Percentiles rank a stretch among this genome's conserved stretches.
Conservation (phyloP, 2,329 filamentous ascomycete species). For the Thielaviopsis populi region DNA sequence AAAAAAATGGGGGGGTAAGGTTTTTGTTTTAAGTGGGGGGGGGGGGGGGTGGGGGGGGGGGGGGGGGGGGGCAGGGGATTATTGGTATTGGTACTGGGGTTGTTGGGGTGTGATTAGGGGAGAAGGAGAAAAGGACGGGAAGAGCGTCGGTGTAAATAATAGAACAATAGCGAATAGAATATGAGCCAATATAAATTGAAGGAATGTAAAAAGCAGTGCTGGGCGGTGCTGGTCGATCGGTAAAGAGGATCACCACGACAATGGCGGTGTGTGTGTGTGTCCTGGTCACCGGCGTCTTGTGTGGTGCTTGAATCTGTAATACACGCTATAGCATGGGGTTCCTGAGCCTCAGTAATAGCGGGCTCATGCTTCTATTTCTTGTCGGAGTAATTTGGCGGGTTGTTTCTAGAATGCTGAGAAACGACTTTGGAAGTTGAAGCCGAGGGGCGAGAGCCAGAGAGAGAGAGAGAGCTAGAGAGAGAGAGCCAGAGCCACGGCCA, state of each 20-base stretch:
- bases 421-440: no score
- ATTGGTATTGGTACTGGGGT: no score
- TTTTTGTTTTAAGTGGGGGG: background rate
- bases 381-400: background rate
- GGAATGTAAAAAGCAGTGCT: background rate
- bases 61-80: conserved; percentile 57
- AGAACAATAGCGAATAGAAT: background rate
- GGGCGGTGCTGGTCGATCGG: background rate
- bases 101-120: background rate
- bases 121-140: background rate
- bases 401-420: background rate
- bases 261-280: background rate
- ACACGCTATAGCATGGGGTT: background rate
- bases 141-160: background rate
- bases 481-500: no score
- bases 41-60: conserved; percentile 30
- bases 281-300: no score
- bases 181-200: no score
- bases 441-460: no score
- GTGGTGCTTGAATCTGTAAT: background rate
- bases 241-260: background rate
- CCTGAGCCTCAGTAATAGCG: no score
- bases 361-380: background rate
- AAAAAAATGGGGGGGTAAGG: no score
- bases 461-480: no score